Evolutionary conservation across 768 basidiomycete genomes (phyloP).

Genomic region (Mycena albidolilacea): DNA sequence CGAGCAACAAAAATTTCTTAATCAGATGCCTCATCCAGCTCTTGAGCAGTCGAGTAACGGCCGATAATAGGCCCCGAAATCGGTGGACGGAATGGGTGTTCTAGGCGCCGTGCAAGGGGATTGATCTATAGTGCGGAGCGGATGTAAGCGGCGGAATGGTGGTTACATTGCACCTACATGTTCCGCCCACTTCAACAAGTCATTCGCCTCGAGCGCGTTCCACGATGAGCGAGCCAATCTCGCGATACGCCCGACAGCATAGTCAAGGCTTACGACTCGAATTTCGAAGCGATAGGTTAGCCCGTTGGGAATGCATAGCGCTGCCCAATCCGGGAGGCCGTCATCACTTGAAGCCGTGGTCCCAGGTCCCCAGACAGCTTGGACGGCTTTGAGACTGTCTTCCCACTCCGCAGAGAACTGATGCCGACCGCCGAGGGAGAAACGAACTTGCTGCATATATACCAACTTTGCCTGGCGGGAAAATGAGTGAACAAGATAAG

Average conservation of each 20-base stretch:
- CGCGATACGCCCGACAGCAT: slow-evolving; percentile 5
- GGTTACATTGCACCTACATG: too few species aligned
- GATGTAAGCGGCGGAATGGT: too few species aligned
- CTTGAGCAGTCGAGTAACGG: too few species aligned
- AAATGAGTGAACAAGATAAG: too few species aligned
- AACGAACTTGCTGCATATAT: not conserved
- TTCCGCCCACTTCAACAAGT: not conserved
- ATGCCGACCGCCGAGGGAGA: not conserved
- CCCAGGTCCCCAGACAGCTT: not conserved
- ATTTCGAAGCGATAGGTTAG: not conserved
- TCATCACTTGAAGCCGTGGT: not conserved
- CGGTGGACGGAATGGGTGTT: too few species aligned
- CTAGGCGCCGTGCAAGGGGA: too few species aligned
- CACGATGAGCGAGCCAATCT: not conserved
- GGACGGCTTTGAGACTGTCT: not conserved
- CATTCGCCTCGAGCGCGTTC: not conserved
- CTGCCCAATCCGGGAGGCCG: not conserved
- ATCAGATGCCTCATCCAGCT: not conserved
- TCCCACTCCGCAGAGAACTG: not conserved
- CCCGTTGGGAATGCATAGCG: not conserved
- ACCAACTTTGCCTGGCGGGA: not conserved
- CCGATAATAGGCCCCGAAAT: too few species aligned
- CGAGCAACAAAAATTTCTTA: not conserved
- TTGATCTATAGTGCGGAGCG: too few species aligned
- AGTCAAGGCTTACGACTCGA: not conserved